Base-by-base conservation (phyloP, 495 filamentous ascomycete species). In the Chaetomium tenue region DNA sequence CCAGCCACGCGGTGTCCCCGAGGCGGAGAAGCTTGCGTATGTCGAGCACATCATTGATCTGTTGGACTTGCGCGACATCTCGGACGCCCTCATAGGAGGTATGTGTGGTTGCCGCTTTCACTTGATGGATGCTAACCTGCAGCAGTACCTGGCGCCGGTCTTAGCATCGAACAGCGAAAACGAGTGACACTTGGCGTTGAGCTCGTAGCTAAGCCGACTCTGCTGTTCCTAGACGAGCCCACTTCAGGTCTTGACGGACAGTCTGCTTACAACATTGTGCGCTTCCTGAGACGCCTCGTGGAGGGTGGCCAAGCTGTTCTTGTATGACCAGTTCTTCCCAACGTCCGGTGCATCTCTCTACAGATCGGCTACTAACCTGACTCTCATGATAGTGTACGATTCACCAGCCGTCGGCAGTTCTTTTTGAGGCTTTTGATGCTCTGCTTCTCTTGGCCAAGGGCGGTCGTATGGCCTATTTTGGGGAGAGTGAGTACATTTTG, bases 141-240 rank as follows among this genome's bases (percentile, higher is more conserved):
- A 58, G 18, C 56, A 68, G 84, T 91, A 18, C 86, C 88, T 2
- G 90, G 90, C 11, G 87, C 91, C 72, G 72, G 72, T 23, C 69
- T 80, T 3, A 75, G 74, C 44, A 76, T 83, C 1, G 82, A 84
- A 62, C 70, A 85, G 69, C 74, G 78, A 71, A 77, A 90, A 81
- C 61, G 86, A 50, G 66, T 96, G 3, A 97, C 93, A 2, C 95
- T 97, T 62, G 93, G 89, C 62, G 93, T 97, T 12, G 93, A 97
- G 71, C 78, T 97, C 4, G 92, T 89, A 2, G 91, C 93, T 8
- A 94, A 92, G 71, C 93, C 93, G 0, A 86, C 84, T 50, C 79
- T 92, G 0, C 46, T 91, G 3, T 92, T 91, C 71, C 72, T 92
- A n/a, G 89, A 92, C 65, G 89, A 92, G 67, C 89, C 90, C 1